A percentile compares a stretch with the other conserved stretches of the same genome.
These are phyloP conservation scores for Raddia distichophylla DNA, from an alignment of 176 grass and related monocot genomes.

Conservation along the genomic window DNA sequence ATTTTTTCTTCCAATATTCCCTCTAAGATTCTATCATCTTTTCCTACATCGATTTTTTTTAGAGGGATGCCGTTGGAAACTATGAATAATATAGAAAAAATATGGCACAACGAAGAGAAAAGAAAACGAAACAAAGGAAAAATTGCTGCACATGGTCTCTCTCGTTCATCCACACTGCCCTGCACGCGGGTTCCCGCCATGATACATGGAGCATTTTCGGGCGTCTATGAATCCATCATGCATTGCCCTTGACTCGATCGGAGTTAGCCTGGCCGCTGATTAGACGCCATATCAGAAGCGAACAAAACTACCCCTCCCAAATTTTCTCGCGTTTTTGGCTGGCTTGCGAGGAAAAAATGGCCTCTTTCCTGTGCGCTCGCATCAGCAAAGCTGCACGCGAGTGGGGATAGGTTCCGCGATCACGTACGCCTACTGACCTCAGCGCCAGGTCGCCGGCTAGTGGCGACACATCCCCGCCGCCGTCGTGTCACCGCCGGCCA, in stretches of 20 bases:
- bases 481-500: not conserved
- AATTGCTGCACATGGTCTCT: no score
- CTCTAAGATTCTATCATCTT: no score
- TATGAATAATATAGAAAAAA: no score
- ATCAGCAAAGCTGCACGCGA: not conserved
- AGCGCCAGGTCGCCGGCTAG: not conserved
- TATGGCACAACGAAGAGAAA: no score
- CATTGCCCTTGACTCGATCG: not conserved
- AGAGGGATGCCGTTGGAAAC: no score
- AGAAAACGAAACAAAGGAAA: no score
- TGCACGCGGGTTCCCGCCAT: not conserved
- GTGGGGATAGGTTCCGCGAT: not conserved
- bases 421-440: not conserved
- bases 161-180: not conserved
- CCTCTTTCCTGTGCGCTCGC: not conserved
- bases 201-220: conserved; percentile 5
- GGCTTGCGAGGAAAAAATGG: not conserved
- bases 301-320: not conserved
- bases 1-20: no score
- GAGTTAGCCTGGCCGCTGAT: not conserved
- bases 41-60: no score
- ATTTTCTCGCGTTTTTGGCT: not conserved
- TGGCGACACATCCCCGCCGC: not conserved
- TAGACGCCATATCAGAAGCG: not conserved
- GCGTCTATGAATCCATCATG: not conserved